Conservation (phyloP, 1,284 basidiomycete species). For the Golubevia sp. region DNA sequence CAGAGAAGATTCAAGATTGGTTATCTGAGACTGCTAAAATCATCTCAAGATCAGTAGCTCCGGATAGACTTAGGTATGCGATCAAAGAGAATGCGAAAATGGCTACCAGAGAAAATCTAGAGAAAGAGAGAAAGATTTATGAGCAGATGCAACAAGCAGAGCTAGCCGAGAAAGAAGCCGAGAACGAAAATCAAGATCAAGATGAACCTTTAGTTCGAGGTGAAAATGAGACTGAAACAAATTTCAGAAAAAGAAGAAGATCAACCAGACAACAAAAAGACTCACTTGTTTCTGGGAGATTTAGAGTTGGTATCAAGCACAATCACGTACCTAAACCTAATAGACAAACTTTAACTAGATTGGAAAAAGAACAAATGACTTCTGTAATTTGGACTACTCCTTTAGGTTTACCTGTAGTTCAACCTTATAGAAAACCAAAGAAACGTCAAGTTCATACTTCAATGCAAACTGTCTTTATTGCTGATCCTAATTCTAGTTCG, state of each 20-base stretch:
- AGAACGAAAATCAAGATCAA: no score
- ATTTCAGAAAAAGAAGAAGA: no score
- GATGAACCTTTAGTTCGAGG: no score
- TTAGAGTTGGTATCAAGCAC: no score
- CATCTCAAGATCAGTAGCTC: constrained; percentile 84
- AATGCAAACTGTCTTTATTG: constrained; percentile 89
- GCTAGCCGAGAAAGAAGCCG: no score
- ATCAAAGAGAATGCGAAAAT: constrained; percentile 22
- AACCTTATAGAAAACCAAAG: constrained; percentile 87
- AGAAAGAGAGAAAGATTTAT: no score
- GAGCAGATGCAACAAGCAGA: no score
- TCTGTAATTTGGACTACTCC: constrained; percentile 96
- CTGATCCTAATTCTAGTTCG: constrained; percentile 79
- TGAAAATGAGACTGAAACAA: no score
- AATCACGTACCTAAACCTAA: no score
- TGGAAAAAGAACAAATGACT: constrained; percentile 87
- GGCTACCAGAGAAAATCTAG: constrained; percentile 21
- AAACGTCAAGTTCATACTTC: constrained; percentile 76
- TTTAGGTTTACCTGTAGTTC: constrained; percentile 89
- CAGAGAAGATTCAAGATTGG: constrained; percentile 90
- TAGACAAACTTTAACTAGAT: background rate
- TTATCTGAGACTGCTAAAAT: constrained; percentile 80
- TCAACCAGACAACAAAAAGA: no score
- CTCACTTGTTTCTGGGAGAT: no score
- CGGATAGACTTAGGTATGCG: constrained; percentile 72